These are phyloP conservation scores for Xylaria sp. DNA, from an alignment of 2,329 filamentous ascomycete species.

Conservation along the genomic window DNA sequence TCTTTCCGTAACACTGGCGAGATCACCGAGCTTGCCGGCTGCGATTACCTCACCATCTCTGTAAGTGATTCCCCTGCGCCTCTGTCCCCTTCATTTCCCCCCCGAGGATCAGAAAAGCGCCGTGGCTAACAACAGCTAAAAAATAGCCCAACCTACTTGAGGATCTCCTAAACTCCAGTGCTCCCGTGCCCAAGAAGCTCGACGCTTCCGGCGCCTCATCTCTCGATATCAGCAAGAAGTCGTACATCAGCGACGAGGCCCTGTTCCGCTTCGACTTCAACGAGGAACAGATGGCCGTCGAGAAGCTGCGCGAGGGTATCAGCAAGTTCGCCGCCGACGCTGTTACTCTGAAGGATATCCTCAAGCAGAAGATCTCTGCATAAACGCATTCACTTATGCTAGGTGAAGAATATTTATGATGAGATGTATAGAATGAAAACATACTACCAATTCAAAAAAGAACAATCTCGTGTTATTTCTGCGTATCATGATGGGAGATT, in stretches of 20 bases:
- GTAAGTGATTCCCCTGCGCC: constrained; percentile 61
- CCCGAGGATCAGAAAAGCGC: not conserved
- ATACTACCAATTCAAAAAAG: not conserved
- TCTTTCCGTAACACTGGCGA: constrained; percentile 97
- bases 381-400: constrained; percentile 46
- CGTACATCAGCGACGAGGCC: constrained; percentile 89
- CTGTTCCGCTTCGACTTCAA: constrained; percentile 99
- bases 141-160: constrained; percentile 87
- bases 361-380: constrained; percentile 81
- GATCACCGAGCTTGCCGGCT: constrained; percentile 97
- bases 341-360: constrained; percentile 89
- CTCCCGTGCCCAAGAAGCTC: constrained; percentile 91
- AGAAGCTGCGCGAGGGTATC: constrained; percentile 99
- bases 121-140: constrained; percentile 16
- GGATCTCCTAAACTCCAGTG: constrained; percentile 87
- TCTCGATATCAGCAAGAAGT: constrained; percentile 86
- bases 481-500: not conserved
- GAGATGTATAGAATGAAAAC: constrained; percentile 1
- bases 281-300: constrained; percentile 98
- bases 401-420: not conserved
- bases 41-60: constrained; percentile 98
- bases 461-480: not conserved
- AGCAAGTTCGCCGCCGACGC: constrained; percentile 99
- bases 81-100: not conserved
- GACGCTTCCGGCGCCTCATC: constrained; percentile 71